Base-by-base conservation (phyloP, 2,329 filamentous ascomycete species). In the Teratosphaeria pseudoeucalypti region DNA sequence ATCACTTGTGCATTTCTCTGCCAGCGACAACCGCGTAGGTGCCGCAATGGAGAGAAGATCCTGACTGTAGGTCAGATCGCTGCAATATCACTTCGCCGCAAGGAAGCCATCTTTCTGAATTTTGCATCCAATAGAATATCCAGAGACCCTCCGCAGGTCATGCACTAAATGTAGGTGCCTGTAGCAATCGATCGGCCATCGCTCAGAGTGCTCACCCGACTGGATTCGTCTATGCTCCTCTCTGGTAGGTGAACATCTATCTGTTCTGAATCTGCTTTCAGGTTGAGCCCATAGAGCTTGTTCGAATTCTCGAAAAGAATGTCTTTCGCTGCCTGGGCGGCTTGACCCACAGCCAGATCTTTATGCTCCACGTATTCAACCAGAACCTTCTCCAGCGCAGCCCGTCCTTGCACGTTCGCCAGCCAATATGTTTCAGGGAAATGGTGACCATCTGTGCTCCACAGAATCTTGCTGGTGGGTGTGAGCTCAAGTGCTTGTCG, bases 291-390 rank as follows among this genome's bases (percentile, higher is more conserved):
- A 68, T 94, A 95, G 0, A 94, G 75, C n/a, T 77, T 75, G 67
- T 92, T 92, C 0, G 89, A 83, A 65, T 91, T 95, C 63, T 83
- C 79, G 75, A 92, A 94, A 9, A 94, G 75, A 0, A 94, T 81
- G 59, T 87, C 83, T 55, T 83, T 81, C 0, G 84, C 85, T 2
- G 88, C 78, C 29, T 81, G 73, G 7, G 85, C 81, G 0, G 88
- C 88, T 67, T 90, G 83, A 6, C 74, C 65, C 62, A 82, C 76
- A 0, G 78, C 82, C 43, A 90, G 73, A 61, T 87, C 85, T 0
- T 81, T 81, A 23, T 82, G 81, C n/a, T 78, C 72, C 1, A 92
- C 82, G 61, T 87, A 87, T 16, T 88, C 84, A 6, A 80, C 76
- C 2, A 94, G 75, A 0, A 90, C 78, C 82, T 80, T 82, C 64